Evolutionary conservation across 106 monocot species (phyloP).

Genomic region (Phalaenopsis aphrodite): DNA sequence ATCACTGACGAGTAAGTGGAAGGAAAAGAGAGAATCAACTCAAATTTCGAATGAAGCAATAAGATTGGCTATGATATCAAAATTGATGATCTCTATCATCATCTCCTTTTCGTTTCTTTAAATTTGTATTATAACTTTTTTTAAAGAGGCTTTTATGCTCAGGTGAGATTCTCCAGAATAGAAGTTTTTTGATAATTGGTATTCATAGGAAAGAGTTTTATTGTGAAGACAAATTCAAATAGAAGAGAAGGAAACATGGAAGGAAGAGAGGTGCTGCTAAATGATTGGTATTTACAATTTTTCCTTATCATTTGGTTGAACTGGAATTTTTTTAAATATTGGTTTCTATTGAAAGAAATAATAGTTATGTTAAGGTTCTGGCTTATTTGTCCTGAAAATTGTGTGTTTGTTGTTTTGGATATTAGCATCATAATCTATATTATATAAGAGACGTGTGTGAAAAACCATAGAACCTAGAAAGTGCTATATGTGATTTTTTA

Average conservation of each 20-base stretch:
- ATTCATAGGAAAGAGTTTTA: background rate
- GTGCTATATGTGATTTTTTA: background rate
- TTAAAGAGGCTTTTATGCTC: background rate
- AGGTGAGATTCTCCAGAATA: background rate
- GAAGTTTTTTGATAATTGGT: background rate
- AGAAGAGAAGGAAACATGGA: background rate
- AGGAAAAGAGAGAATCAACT: no score
- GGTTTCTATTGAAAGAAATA: background rate
- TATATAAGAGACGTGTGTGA: background rate
- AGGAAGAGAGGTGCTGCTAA: background rate
- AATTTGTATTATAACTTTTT: background rate
- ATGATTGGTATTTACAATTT: background rate
- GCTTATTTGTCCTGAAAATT: background rate
- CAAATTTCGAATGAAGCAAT: background rate
- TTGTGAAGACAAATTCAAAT: background rate
- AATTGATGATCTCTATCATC: background rate
- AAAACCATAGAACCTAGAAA: background rate
- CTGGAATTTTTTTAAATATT: no score
- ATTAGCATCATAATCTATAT: background rate
- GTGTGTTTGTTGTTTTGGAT: background rate
- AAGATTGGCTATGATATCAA: background rate
- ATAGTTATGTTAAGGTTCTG: background rate
- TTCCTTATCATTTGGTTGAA: no score
- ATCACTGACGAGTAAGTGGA: no score
- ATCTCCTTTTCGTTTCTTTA: background rate